phyloP scores from a whole-genome alignment of 2,329 filamentous ascomycete species.

The Microsporum ferrugineum region DNA sequence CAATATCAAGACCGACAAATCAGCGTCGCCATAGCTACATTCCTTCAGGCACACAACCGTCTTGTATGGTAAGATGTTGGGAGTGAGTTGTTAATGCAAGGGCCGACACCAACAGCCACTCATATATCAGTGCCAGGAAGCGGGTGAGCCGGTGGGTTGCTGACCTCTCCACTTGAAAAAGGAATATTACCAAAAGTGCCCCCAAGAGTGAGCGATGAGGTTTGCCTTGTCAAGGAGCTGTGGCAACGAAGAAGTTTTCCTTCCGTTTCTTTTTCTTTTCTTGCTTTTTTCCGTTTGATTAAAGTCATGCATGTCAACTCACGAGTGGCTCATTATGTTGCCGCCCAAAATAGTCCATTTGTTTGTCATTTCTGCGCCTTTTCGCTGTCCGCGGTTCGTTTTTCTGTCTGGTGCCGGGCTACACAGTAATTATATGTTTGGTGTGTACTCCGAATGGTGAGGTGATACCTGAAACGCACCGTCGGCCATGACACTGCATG shows the following conservation, averaged over 20 bases:
- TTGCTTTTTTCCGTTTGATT: not conserved
- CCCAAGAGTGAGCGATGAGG: not conserved
- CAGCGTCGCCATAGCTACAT: not conserved
- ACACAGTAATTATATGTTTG: too few species aligned
- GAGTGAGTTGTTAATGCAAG: not conserved
- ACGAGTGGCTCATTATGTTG: not conserved
- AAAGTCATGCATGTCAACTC: not conserved
- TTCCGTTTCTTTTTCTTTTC: not conserved
- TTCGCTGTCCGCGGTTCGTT: not conserved
- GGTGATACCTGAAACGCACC: not conserved
- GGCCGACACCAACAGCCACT: conserved; percentile 1
- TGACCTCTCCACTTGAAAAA: not conserved
- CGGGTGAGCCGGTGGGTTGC: not conserved
- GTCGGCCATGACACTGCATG: not conserved
- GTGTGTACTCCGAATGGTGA: not conserved
- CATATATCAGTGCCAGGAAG: not conserved
- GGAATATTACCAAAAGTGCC: not conserved
- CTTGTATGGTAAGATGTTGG: not conserved
- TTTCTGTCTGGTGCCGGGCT: not conserved
- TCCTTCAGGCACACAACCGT: not conserved
- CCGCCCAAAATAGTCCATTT: not conserved
- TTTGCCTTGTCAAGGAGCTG: not conserved
- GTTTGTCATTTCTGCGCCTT: not conserved
- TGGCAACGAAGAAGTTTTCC: not conserved
- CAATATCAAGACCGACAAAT: not conserved